Percentiles rank a stretch among this genome's conserved stretches.
These are phyloP conservation scores for Phaeoacremonium minimum DNA, from an alignment of 2,329 filamentous ascomycete genomes.

Conservation along the genomic window DNA sequence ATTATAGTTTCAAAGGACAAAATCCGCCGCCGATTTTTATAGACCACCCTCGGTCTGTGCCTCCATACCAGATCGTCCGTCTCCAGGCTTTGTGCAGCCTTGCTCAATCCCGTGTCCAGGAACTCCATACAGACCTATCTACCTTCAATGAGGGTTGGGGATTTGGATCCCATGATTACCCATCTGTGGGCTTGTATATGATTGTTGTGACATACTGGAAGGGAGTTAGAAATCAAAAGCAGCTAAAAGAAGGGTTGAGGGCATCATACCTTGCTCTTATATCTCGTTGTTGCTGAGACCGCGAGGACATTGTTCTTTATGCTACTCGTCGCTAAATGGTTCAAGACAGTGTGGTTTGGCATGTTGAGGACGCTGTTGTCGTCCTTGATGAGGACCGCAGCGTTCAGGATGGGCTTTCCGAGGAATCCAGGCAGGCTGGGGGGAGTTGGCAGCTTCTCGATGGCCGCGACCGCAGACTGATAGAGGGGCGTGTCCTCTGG, in stretches of 20 bases:
- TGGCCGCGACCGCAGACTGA: slow-evolving; percentile 68
- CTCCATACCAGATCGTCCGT: too few species aligned
- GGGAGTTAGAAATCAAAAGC: neutral
- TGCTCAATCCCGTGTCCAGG: too few species aligned
- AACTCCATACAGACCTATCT: too few species aligned
- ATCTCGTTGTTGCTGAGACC: slow-evolving; percentile 94
- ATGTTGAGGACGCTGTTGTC: slow-evolving; percentile 96
- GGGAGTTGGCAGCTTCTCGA: slow-evolving; percentile 76
- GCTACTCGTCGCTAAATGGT: slow-evolving; percentile 94
- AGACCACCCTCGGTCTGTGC: too few species aligned
- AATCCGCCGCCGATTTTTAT: too few species aligned
- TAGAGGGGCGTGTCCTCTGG: slow-evolving; percentile 74
- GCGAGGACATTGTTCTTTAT: slow-evolving; percentile 96
- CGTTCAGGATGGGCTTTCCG: slow-evolving; percentile 91
- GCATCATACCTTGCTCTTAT: slow-evolving; percentile 80
- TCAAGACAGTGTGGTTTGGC: slow-evolving; percentile 95
- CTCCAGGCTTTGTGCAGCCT: too few species aligned
- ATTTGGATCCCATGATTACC: slow-evolving; percentile 38
- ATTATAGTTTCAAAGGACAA: too few species aligned
- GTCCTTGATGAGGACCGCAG: slow-evolving; percentile 88
- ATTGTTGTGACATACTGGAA: slow-evolving; percentile 91
- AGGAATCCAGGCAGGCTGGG: slow-evolving; percentile 87
- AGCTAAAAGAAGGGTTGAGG: neutral
- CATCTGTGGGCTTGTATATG: slow-evolving; percentile 76
- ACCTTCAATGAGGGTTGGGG: too few species aligned